Evolutionary conservation across 768 basidiomycete genomes (phyloP), one percentile per base, ranked within the genome.

Genomic region (Trametes cingulata): DNA sequence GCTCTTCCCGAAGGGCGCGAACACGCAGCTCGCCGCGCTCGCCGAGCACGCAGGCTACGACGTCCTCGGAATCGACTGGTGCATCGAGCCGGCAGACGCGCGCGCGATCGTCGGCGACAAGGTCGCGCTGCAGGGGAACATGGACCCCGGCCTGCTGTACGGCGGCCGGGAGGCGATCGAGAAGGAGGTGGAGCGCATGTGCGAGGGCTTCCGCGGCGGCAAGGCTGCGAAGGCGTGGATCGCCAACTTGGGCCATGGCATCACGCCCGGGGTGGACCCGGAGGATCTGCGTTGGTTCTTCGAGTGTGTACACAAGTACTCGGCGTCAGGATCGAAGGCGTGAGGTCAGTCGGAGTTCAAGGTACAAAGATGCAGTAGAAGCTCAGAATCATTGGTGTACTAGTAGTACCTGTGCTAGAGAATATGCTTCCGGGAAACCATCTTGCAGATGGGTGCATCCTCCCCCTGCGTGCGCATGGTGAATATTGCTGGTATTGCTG

Each of bases 211-310:
- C 77, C 75, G 67, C 43, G 83, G 85, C 10, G 79, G 77, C 8
- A 80, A 78, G 51, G 71, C 72, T 52, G 68, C 77, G 19, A 81
- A 80, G 40, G 90, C 86, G n/a, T 98, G 95, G 94, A 98, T 98
- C 68, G 91, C 91, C 9, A 98, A 98, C 75, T 77, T 99, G 20
- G 97, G 97, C 0, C 97, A 98, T 71, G 97, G 97, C 6, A 95
- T 99, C 67, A 97, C 95, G 4, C 97, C 97, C 12, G 90, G 86
- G 24, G 95, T 98, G 14, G 86, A 97, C 72, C 94, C 96, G 20
- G 95, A 98, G 56, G 93, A 97, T 72, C 78, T 97, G 72, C 79
- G 81, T 56, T 96, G 87, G 85, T 97, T 96, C 79, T 84, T 96
- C 62, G 83, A 96, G 73, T 95, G 93, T 69, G 82, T 94, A 48